A percentile compares a stretch with the other conserved stretches of the same genome.
Evolutionary conservation across 1,284 basidiomycete genomes (phyloP).

Genomic region (Hemileia vastatrix): DNA sequence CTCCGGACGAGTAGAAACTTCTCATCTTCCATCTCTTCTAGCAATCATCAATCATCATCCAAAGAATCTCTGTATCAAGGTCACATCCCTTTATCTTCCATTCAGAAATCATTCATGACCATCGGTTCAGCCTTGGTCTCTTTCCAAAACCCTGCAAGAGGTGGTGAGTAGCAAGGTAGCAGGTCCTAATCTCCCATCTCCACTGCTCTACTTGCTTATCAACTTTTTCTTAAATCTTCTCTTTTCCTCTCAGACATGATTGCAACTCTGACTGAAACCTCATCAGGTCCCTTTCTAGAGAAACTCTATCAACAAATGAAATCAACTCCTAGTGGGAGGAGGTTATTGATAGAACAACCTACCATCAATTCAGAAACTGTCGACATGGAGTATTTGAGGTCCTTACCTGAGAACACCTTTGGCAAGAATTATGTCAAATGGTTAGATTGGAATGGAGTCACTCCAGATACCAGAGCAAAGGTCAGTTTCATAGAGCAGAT

Average conservation of each 20-base stretch:
- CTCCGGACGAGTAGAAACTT: too few relatives aligned
- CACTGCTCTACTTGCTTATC: too few relatives aligned
- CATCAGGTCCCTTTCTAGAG: constrained; percentile 69
- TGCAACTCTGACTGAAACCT: constrained; percentile 80
- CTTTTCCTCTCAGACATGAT: too few relatives aligned
- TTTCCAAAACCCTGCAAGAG: constrained; percentile 68
- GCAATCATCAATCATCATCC: too few relatives aligned
- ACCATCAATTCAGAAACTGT: constrained; percentile 68
- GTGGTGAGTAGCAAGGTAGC: too few relatives aligned
- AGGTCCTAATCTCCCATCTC: too few relatives aligned
- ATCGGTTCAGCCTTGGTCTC: constrained; percentile 76
- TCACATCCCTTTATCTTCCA: constrained; percentile 67
- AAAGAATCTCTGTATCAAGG: constrained; percentile 54
- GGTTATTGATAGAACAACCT: constrained; percentile 72
- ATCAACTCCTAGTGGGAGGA: too few relatives aligned
- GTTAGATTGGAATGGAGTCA: constrained; percentile 78
- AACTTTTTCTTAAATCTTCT: too few relatives aligned
- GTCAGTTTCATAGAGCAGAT: constrained; percentile 54
- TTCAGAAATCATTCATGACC: constrained; percentile 75
- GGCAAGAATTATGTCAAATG: constrained; percentile 81
- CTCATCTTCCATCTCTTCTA: too few relatives aligned
- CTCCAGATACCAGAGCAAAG: constrained; percentile 83
- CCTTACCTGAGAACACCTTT: constrained; percentile 71
- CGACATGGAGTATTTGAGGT: constrained; percentile 59
- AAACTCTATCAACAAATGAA: constrained; percentile 70